Evolutionary conservation across 129 eudicot genomes (phyloP).

Genomic region (Heracleum sosnowskyi): DNA sequence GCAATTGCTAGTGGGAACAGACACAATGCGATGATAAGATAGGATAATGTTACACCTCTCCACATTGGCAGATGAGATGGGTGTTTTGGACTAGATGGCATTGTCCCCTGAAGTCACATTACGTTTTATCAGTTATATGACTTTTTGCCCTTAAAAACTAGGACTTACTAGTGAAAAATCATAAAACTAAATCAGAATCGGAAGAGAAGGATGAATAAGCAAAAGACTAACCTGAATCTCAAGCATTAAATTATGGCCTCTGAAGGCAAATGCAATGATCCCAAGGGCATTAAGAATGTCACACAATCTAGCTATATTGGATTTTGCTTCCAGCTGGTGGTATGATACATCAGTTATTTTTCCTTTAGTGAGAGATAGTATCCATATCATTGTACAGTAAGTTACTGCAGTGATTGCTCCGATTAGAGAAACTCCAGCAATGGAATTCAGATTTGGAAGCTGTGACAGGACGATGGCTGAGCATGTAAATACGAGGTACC

Average conservation of each 20-base stretch:
- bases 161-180: no score
- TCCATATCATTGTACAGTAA: conserved; percentile 66
- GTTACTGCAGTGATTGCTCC: conserved; percentile 56
- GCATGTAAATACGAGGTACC: conserved; percentile 64
- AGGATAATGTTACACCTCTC: conserved; percentile 70
- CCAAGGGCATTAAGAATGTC: conserved; percentile 59
- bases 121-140: not conserved
- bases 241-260: conserved; percentile 77
- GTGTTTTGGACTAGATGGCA: conserved; percentile 66
- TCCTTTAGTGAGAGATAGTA: conserved; percentile 43
- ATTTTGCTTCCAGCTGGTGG: conserved; percentile 28
- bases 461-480: conserved; percentile 57
- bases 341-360: conserved; percentile 41
- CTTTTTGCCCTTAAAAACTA: no score
- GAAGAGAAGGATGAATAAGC: no score
- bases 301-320: conserved; percentile 37
- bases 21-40: conserved; percentile 54
- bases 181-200: no score
- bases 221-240: conserved; percentile 65
- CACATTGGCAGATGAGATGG: conserved; percentile 83
- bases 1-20: conserved; percentile 54
- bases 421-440: conserved; percentile 64
- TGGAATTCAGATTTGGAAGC: conserved; percentile 74
- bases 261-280: conserved; percentile 67
- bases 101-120: conserved; percentile 45